A percentile compares a stretch with the other conserved stretches of the same genome.
phyloP scores from a whole-genome alignment of 164 flowering plant species.

The Tetrastigma voinierianum region DNA sequence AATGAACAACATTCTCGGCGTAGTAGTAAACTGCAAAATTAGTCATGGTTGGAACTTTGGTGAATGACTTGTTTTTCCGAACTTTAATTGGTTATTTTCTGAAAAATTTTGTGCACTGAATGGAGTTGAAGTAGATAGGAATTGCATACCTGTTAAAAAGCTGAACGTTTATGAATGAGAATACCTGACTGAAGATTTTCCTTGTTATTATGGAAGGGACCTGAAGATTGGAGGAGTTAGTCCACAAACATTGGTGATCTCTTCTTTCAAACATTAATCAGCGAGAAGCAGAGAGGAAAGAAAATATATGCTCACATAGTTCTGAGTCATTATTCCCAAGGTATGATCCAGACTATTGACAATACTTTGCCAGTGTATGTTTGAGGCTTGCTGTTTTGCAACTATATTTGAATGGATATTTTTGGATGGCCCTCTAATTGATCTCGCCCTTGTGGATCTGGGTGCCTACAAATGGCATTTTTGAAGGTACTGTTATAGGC shows the following conservation, averaged over 20 bases:
- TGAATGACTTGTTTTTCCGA: too few relatives aligned
- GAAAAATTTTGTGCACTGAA: not conserved
- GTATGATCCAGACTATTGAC: constrained; percentile 47
- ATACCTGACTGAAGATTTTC: constrained; percentile 73
- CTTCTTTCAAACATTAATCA: not conserved
- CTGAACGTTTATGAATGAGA: constrained; percentile 78
- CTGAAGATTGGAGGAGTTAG: constrained; percentile 30
- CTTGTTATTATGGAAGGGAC: constrained; percentile 64
- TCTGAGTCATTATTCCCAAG: constrained; percentile 44
- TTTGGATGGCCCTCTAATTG: constrained; percentile 61
- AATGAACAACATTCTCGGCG: constrained; percentile 91
- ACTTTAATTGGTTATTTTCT: not conserved
- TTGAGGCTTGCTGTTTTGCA: constrained; percentile 69
- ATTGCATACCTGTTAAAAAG: constrained; percentile 63
- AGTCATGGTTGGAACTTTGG: too few relatives aligned
- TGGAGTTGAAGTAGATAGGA: not conserved
- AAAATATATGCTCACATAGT: constrained; percentile 43
- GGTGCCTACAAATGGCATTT: constrained; percentile 54
- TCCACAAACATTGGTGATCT: not conserved
- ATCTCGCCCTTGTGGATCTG: constrained; percentile 57
- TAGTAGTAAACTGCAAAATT: constrained; percentile 56
- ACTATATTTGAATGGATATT: constrained; percentile 54
- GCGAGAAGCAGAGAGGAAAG: not conserved
- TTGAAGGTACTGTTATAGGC: constrained; percentile 9
- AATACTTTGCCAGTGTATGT: constrained; percentile 75